A percentile compares a stretch with the other conserved stretches of the same genome.
phyloP scores from a whole-genome alignment of 106 monocot genomes.

The Alisma plantagoaquatica region DNA sequence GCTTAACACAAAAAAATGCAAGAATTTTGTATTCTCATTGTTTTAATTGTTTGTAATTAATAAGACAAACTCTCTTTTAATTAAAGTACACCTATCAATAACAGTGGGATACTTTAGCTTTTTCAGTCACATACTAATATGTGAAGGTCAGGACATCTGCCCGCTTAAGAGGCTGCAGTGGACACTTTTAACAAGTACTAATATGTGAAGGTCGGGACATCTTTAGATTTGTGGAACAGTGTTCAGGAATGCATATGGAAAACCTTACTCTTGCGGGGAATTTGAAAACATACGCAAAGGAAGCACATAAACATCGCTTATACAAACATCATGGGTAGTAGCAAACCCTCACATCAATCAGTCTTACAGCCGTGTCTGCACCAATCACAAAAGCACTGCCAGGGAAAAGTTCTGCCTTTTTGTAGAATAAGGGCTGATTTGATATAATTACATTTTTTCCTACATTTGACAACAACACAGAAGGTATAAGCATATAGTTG shows the following conservation, averaged over 20 bases:
- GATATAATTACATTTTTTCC: constrained; percentile 85
- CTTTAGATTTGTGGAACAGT: background rate
- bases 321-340: background rate
- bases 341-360: constrained; percentile 93
- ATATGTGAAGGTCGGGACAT: too few relatives aligned
- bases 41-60: too few relatives aligned
- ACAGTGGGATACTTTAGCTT: too few relatives aligned
- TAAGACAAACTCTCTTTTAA: too few relatives aligned
- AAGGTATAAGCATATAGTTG: background rate
- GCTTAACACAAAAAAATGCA: too few relatives aligned
- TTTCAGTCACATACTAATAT: too few relatives aligned
- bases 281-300: constrained; percentile 2
- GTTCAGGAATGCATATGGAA: background rate
- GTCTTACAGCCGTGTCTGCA: constrained; percentile 81
- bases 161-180: too few relatives aligned
- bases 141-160: too few relatives aligned
- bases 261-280: background rate
- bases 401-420: constrained; percentile 90
- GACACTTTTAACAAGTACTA: too few relatives aligned
- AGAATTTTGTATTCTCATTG: too few relatives aligned
- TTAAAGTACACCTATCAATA: too few relatives aligned
- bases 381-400: constrained; percentile 95
- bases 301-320: background rate
- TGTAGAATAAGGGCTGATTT: constrained; percentile 89
- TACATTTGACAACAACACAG: constrained; percentile 17